Conservation (phyloP, 129 eudicot genomes). For the Rutidosis leptorrhynchoides region DNA sequence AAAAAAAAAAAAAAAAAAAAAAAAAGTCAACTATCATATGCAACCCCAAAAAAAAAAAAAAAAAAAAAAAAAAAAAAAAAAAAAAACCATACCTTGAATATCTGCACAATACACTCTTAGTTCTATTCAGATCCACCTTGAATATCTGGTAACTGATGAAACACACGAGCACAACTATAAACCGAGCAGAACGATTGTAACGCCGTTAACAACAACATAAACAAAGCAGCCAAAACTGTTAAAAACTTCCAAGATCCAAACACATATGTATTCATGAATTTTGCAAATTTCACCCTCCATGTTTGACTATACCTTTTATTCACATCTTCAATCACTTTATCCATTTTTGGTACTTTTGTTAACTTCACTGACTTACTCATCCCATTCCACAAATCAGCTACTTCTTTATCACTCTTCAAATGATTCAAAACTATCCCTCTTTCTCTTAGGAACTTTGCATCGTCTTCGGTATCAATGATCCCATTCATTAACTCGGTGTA, state of each 20-base stretch:
- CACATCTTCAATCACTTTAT: constrained; percentile 59
- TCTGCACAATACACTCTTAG: constrained; percentile 4
- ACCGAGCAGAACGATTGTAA: constrained; percentile 47
- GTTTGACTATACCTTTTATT: constrained; percentile 43
- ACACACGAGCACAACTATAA: constrained; percentile 31
- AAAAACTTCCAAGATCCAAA: constrained; percentile 58
- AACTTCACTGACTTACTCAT: constrained; percentile 59
- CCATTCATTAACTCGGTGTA: constrained; percentile 76
- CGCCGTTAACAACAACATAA: constrained; percentile 40
- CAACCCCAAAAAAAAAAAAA: too few relatives aligned
- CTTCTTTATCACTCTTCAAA: constrained; percentile 65
- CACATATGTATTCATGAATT: constrained; percentile 40
- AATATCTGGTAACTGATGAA: constrained; percentile 30
- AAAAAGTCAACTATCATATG: too few relatives aligned
- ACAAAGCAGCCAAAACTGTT: constrained; percentile 39
- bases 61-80: too few relatives aligned
- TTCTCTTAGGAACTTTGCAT: constrained; percentile 41
- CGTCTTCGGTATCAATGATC: constrained; percentile 61
- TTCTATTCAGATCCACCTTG: constrained; percentile 22
- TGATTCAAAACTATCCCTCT: constrained; percentile 52
- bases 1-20: too few relatives aligned
- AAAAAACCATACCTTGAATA: too few relatives aligned
- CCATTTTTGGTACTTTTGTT: constrained; percentile 52
- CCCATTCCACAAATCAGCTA: constrained; percentile 69
- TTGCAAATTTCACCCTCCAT: constrained; percentile 48